Base-by-base conservation (phyloP, 768 basidiomycete species). In the Termitomyces sp. region DNA sequence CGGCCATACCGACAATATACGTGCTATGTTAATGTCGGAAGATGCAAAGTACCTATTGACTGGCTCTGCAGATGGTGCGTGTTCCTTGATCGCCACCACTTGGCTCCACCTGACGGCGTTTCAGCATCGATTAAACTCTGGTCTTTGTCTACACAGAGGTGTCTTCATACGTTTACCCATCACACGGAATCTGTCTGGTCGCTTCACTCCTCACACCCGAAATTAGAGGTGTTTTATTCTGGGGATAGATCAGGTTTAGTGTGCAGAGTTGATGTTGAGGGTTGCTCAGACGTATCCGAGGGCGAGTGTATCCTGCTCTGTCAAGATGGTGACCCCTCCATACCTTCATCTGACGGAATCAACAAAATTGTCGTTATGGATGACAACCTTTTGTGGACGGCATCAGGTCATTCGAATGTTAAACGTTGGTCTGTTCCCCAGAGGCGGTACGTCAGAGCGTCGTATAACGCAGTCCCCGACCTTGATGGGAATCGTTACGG, bases 141-240 rank as follows among this genome's bases (percentile, higher is more conserved):
- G 97, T 98, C 95, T 1, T 78, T 98, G 18, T 72, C 81, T 1
- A 84, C 92, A 0, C 94, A 98, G 67, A 82, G 90, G 12, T 96
- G 94, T 66, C 74, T 99, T 16, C 94, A 99, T 66, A 98, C 96
- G 2, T 99, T 98, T 74, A 91, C 92, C 0, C 88, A 98, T 66
- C 96, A 98, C 68, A 86, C 90, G 14, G 93, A 95, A 59, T 90
- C 90, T 14, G 94, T 98, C 46, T 98, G 97, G 96, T 87, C 95
- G 0, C 76, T 99, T 7, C 85, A 84, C 67, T 96, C 94, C 9
- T 79, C 84, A 0, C 94, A 98, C 68, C 92, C 94, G 0, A 85
- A 88, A 8, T 78, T 99, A 52, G 79, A 85, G 68, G 79, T 85
- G 2, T 99, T 99, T 75, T 98, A 96, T 72, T 97, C 95, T 0